Base-by-base conservation (phyloP, 345 rosid genomes). In the Cardamine resedifolia region DNA sequence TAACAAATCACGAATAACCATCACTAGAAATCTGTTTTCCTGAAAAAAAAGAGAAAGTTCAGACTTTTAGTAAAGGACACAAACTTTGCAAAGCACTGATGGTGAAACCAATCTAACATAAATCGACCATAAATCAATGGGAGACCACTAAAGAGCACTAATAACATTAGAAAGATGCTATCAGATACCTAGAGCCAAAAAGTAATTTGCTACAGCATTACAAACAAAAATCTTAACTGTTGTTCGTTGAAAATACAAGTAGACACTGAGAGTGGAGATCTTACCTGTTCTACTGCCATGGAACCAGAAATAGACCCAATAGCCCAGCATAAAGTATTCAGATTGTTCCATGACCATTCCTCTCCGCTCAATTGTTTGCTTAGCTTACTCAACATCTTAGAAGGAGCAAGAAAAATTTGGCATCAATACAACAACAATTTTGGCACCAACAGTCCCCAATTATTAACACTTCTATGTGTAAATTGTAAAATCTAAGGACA, bases 291-390 rank as follows among this genome's bases (percentile, higher is more conserved):
- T 80, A 92, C 99, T 83, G 86, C 80, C 99, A 96, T 96, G 68
- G 98, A 96, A 55, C 99, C 98, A 60, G 99, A 96, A 47, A 96
- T 96, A 60, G 99, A 96, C 70, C 99, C 98, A 66, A 96, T 96
- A 66, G 98, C 99, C 99, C 99, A 96, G 83, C 99, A 96, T 58
- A 96, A 78, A 9, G 99, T 96, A 75, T 90, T 96, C 51, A 96
- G 57, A 64, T 90, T 96, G 82, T 96, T 96, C 99, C 98, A 92
- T 20, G 90, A 88, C 97, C 98, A 96, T 75, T 96, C 99, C 83
- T 96, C 98, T 69, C 98, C 96, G 71, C 85, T 88, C 79, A 90
- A 73, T 81, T 92, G 99, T 82, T 96, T 96, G 60, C 87, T 90
- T 63, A 96, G 85, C 78, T 96, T 96, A 86, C 84, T 88, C 75